Base-by-base conservation (phyloP, 176 grass and related monocot genomes). In the Oryza longistaminata region DNA sequence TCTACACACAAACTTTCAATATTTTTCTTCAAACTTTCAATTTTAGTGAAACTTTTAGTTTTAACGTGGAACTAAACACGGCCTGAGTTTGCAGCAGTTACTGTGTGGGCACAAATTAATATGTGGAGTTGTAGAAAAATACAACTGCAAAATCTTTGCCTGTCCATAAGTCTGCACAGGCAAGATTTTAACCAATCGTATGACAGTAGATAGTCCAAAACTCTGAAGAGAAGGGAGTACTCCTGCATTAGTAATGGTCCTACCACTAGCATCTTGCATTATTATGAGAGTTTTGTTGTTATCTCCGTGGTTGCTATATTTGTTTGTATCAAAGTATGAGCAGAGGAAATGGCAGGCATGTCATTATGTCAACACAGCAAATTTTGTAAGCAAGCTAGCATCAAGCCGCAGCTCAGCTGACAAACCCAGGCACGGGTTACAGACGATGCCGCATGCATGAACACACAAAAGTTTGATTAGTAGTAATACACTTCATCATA, bases 301-400 rank as follows among this genome's bases (percentile, higher is more conserved):
- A 71, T 79, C 75, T 37, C 12, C 2, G 31, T 78, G 49, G 52
- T 78, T 78, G 67, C 40, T 71, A 85, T 71, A 46, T 45, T 46
- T 71, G 37, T 72, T 61, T 79, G 52, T 16, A 17, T 48, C 83
- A 64, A 64, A 16, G 24, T 22, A 26, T 61, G 40, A 64, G 10
- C 74, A 44, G 25, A 61, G 16, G n/a, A 9, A 58, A 76, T n/a
- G 24, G 11, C 66, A 46, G 25, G 48, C 40, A 61, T 46, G 49
- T n/a, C n/a, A n/a, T n/a, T n/a, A n/a, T n/a, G n/a, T 15, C 49
- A 17, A 17, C 49, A 14, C 65, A 34, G 65, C 11, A 78, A 77
- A 19, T 16, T 37, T 83, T 68, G 12, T 83, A n/a, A 26, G 76
- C 37, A 22, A 64, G 76, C 37, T 14, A 64, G 50, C 13, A 55